These are phyloP conservation scores for Anaeramoeba flamelloides DNA, from an alignment of 78 protist genomes.

Conservation along the genomic window DNA sequence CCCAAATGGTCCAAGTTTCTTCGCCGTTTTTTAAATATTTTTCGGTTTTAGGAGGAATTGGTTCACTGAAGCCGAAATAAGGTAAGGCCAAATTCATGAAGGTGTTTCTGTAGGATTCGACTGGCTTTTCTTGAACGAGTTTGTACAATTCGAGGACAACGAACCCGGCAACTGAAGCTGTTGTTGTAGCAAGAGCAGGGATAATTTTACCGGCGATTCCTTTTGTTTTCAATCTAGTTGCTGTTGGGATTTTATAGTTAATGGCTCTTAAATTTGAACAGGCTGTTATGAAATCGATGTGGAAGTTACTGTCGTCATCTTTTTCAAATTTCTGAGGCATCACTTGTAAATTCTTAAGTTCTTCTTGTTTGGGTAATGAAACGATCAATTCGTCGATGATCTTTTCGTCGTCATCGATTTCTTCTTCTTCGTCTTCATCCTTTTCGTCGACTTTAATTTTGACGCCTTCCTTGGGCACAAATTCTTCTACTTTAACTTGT, in stretches of 20 bases:
- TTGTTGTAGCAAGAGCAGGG: constrained; percentile 99
- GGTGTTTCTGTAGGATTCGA: neutral
- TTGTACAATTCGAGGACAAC: constrained; percentile 63
- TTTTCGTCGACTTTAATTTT: neutral
- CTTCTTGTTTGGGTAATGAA: neutral
- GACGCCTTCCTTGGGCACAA: neutral
- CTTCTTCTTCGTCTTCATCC: neutral
- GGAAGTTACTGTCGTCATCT: constrained; percentile 95
- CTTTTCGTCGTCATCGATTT: neutral
- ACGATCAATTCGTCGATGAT: neutral
- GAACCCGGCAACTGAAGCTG: constrained; percentile 68
- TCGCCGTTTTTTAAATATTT: neutral
- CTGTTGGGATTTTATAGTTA: constrained; percentile 63
- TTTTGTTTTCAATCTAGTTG: neutral
- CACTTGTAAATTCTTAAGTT: neutral
- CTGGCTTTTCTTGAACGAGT: constrained; percentile 21
- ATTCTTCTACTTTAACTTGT: neutral
- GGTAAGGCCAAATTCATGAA: neutral
- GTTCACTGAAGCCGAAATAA: neutral
- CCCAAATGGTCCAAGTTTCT: constrained; percentile 15
- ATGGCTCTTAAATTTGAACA: constrained; percentile 87
- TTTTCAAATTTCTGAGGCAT: constrained; percentile 52
- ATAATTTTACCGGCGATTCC: constrained; percentile 43
- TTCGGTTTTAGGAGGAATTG: neutral
- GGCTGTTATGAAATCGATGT: constrained; percentile 79